Evolutionary conservation across 495 filamentous ascomycete genomes (phyloP), one percentile per base, ranked within the genome.

Genomic region (Schizothecium vesticola): DNA sequence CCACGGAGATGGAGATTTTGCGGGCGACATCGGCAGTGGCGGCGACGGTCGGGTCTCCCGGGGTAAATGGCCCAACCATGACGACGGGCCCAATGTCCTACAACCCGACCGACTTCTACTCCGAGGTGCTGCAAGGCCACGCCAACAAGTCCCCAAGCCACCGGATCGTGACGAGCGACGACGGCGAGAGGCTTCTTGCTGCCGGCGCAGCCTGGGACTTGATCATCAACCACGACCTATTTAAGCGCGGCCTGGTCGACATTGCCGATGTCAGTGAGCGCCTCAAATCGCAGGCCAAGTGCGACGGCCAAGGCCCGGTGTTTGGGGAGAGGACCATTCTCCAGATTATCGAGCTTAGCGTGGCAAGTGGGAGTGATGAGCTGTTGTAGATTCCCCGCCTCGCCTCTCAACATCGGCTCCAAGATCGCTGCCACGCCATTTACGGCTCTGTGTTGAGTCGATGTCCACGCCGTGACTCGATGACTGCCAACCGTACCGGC

Each of bases 1-100:
- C 85, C 64, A 95, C 92, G 29, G 94, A 99, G 78, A 97, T 97
- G 77, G 93, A 97, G 80, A 94, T 97, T 64, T 81, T 99, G 24
- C 90, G 92, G n/a, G 92, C 91, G 9, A 93, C 91, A 21, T 85
- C 87, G n/a, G 69, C 66, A 58, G 63, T 75, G 26, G 72, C 76
- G 13, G 72, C 51, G n/a, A 69, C 43, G n/a, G 59, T 64, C 65
- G 73, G 70, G 19, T 72, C 75, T 0, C 73, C 75, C 7, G 68
- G 71, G 58, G 67, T 70, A 60, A 69, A 70, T 29, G 71, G 68
- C 12, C 33, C 70, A 65, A 72, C 78, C 36, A 76, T 72, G 21
- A 84, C 78, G 28, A 84, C 91, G 1, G 92, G 91, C 3, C 91
- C 91, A 0, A 86, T 92, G 86, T 83, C 80, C 31, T 96, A 89